A percentile compares a stretch with the other conserved stretches of the same genome.
Evolutionary conservation across 192 early-diverging fungal genomes (phyloP).

Genomic region (Rhizoclosmatium globosum): DNA sequence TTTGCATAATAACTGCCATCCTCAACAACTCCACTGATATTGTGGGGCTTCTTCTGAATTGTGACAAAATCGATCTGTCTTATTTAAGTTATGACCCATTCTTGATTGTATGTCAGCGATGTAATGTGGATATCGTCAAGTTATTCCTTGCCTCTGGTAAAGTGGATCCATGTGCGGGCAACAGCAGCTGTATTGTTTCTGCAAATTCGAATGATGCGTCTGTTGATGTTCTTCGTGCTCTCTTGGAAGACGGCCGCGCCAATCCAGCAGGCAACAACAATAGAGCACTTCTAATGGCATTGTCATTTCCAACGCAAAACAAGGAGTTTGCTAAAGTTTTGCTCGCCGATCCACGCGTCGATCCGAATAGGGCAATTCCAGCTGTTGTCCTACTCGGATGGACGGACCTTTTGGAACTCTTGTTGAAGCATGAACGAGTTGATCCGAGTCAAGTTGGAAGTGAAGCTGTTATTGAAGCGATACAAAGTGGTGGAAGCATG

Average conservation of each 20-base stretch:
- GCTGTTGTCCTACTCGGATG: neutral
- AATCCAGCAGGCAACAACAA: neutral
- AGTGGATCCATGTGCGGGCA: no score
- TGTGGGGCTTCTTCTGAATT: neutral
- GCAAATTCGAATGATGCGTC: neutral
- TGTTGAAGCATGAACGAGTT: neutral
- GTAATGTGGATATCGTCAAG: neutral
- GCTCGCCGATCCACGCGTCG: neutral
- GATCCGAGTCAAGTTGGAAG: neutral
- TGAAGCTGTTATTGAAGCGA: neutral
- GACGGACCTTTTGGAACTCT: neutral
- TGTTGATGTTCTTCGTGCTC: neutral
- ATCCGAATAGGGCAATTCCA: neutral
- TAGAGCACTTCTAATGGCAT: neutral
- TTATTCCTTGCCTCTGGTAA: neutral
- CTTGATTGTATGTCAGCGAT: neutral
- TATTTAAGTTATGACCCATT: neutral
- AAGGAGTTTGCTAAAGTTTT: neutral
- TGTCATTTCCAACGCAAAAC: neutral
- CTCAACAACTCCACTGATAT: neutral
- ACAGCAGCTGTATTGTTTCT: neutral
- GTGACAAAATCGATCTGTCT: neutral
- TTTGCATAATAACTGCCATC: no score
- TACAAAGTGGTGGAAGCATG: neutral
- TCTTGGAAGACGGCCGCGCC: neutral